A percentile compares a stretch with the other conserved stretches of the same genome.
phyloP scores from a whole-genome alignment of 2,329 filamentous ascomycete genomes.

The Ceratocystis lukuohia region DNA sequence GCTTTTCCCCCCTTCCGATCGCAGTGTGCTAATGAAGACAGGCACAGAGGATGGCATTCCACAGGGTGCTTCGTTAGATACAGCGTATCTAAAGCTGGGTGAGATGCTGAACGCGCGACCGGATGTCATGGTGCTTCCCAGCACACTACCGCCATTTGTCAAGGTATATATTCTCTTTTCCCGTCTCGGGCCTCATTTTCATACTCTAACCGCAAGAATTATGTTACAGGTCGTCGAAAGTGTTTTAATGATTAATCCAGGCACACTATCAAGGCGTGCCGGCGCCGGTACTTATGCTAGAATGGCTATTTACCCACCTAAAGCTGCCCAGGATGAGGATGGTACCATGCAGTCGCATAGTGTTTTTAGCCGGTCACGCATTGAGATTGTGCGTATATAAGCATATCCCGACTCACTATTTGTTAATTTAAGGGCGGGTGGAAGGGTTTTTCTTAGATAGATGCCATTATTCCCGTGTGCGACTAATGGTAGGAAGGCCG shows the following conservation, averaged over 20 bases:
- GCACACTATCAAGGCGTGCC: conserved; percentile 68
- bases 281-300: conserved; percentile 77
- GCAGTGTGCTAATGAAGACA: conserved; percentile 52
- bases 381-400: conserved; percentile 73
- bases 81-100: conserved; percentile 72
- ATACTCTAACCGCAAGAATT: conserved; percentile 18
- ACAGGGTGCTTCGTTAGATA: conserved; percentile 67
- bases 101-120: conserved; percentile 81
- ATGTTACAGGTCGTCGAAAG: conserved; percentile 65
- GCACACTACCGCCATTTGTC: conserved; percentile 70
- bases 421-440: not conserved
- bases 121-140: conserved; percentile 74
- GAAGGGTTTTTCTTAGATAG: not conserved
- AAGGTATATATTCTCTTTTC: conserved; percentile 42
- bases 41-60: conserved; percentile 46
- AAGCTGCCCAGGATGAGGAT: conserved; percentile 43
- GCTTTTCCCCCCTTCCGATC: conserved; percentile 65
- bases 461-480: not conserved
- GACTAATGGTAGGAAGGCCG: not conserved
- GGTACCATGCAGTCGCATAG: conserved; percentile 54
- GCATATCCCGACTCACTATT: conserved; percentile 13
- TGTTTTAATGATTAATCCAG: conserved; percentile 82
- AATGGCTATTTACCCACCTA: conserved; percentile 58
- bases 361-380: conserved; percentile 68
- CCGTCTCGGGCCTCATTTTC: too few species aligned